These are phyloP conservation scores for Ganoderma meredithae DNA, from an alignment of 1,284 basidiomycete genomes.

Conservation along the genomic window DNA sequence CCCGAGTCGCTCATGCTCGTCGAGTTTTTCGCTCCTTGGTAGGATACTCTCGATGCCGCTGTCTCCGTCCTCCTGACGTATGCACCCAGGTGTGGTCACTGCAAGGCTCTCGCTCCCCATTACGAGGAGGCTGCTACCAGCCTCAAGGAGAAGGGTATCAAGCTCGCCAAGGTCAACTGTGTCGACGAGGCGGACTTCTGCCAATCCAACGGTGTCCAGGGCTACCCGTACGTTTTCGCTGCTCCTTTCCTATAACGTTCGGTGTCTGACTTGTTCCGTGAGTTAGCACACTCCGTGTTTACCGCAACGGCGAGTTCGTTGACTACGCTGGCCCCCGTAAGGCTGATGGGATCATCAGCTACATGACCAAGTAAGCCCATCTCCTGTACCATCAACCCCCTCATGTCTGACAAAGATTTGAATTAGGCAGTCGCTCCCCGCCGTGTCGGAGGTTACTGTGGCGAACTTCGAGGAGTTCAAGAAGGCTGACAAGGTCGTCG, in stretches of 20 bases:
- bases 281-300: conserved; percentile 85
- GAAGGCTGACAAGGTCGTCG: conserved; percentile 90
- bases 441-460: conserved; percentile 83
- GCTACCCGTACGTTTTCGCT: conserved; percentile 83
- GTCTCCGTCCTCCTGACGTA: conserved; percentile 12
- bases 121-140: conserved; percentile 96
- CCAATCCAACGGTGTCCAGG: conserved; percentile 83
- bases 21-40: conserved; percentile 97
- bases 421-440: conserved; percentile 91
- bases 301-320: conserved; percentile 81
- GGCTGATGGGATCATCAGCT: conserved; percentile 95
- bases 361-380: conserved; percentile 91
- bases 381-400: background rate
- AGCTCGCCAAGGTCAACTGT: conserved; percentile 96
- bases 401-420: background rate
- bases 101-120: conserved; percentile 91
- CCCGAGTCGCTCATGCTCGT: conserved; percentile 86
- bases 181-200: conserved; percentile 91
- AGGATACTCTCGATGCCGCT: conserved; percentile 22
- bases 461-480: conserved; percentile 88
- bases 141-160: conserved; percentile 90
- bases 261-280: conserved; percentile 1
- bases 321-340: conserved; percentile 93
- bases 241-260: background rate
- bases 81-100: conserved; percentile 81